Conservation (phyloP, 306 rosid species). For the Sicyos baderoa region DNA sequence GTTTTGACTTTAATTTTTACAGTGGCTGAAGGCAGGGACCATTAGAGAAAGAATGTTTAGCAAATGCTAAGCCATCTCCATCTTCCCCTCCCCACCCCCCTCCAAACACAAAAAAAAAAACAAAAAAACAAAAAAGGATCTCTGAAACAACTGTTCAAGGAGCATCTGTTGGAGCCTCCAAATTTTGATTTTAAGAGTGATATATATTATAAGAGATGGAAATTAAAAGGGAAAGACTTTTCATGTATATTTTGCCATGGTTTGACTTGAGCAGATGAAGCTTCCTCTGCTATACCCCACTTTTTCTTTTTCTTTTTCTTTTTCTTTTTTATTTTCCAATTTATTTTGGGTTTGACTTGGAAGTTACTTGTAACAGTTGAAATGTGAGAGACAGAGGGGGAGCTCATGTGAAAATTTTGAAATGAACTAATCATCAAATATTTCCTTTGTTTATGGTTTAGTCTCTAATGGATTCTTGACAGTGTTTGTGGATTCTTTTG, state of each 20-base stretch:
- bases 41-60: too few relatives aligned
- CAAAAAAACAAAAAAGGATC: neutral
- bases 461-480: neutral
- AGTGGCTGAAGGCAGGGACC: conserved; percentile 5
- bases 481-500: neutral
- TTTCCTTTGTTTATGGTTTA: neutral
- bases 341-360: conserved; percentile 18
- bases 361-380: conserved; percentile 16
- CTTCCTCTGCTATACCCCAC: conserved; percentile 12
- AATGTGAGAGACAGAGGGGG: conserved; percentile 12
- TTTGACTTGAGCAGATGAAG: conserved; percentile 12
- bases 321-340: neutral
- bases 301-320: too few relatives aligned
- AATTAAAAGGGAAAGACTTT: neutral
- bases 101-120: neutral
- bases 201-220: conserved; percentile 17
- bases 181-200: conserved; percentile 32
- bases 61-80: too few relatives aligned
- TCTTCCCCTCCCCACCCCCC: neutral
- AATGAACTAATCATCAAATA: conserved; percentile 12
- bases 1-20: conserved; percentile 10
- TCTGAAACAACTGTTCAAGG: too few relatives aligned
- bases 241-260: conserved; percentile 14
- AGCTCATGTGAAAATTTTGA: conserved; percentile 12
- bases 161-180: conserved; percentile 15